Base-by-base conservation (phyloP, 1,139 yeast species). In the Chernovozyma sophiae-reginae region DNA sequence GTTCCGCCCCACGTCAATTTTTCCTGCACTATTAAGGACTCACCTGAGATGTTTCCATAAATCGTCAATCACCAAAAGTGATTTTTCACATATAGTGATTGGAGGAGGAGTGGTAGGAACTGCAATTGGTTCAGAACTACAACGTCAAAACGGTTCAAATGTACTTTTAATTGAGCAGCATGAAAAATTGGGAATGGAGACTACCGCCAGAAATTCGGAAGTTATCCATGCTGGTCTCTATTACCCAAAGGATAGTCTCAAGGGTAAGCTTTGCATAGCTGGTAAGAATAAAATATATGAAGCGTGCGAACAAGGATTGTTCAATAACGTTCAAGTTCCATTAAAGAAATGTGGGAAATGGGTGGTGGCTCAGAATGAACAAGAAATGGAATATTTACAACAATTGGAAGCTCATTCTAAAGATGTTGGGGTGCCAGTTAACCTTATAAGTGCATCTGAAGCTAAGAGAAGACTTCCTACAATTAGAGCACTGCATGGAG, bases 91-190 rank as follows among this genome's bases (percentile, higher is more conserved):
- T 55, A 80, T 82, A 1, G 77, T 89, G 0, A 67, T 89, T 15
- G 97, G 97, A 3, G 96, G 89, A 1, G 97, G 97, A 0, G 85
- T 79, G 0, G 90, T 89, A 1, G 97, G 97, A 0, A 66, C 86
- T 6, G 86, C 96, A 1, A 72, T 86, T 40, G 96, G 86, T 0
- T 77, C 90, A 0, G 81, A 82, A 46, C 61, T 89, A 31, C 77
- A 76, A 41, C 54, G 58, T 10, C 55, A 58, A 2, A 44, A 59
- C 1, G 73, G 74, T 43, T 55, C 58, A 3, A 52, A 45, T 32
- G 89, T 86, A 0, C 60, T 86, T 1, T 55, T 89, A 10, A 55
- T 87, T 3, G 97, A 89, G 49, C 78, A 84, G 48, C 78, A 87
- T 52, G 56, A 60, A 2, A 66, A 65, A 20, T 55, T 80, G 35